Evolutionary conservation across 495 filamentous ascomycete species (phyloP), one percentile per base, ranked within the genome.

Genomic region (Neurospora sp.): DNA sequence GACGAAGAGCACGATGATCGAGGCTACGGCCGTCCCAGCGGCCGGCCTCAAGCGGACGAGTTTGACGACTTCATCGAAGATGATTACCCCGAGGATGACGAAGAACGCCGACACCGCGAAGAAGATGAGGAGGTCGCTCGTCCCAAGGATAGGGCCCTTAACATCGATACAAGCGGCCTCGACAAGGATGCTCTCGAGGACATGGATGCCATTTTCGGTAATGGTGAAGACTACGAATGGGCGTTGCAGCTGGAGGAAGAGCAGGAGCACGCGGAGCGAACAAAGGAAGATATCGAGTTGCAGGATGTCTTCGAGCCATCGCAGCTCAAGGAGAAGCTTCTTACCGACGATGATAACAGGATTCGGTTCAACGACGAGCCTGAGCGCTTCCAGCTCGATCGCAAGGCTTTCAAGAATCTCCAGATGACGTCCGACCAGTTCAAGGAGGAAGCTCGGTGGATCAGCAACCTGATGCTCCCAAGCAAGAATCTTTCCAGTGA

Each of bases 281-380:
- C 91, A 48, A 84, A 88, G 72, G 84, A 89, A 75, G 84, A 85
- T 39, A 86, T 98, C n/a, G 92, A 98, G 80, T 85, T 99, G 59
- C 97, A 97, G 82, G 95, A 98, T 80, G 94, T 99, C 72, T 98
- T 99, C 74, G 96, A 99, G 82, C 96, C 96, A 3, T 94, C 94
- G 2, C 93, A 98, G 81, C 89, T 99, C 48, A 89, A 89, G 44
- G 96, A 98, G 81, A 93, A 92, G 81, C 92, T 98, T 81, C 89
- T 99, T 41, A 99, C 96, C 5, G 96, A 98, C 72, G 94, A 93
- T 69, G 96, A 99, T 78, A 96, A 98, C 80, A 84, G 88, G 70
- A 98, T 99, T 72, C 92, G 96, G 18, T 85, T 88, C 70, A 88
- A 87, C 16, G 96, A 99, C 80, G 90, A 97, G 73, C 96, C 96